Conservation (phyloP, 306 rosid species). For the Purshia tridentata region DNA sequence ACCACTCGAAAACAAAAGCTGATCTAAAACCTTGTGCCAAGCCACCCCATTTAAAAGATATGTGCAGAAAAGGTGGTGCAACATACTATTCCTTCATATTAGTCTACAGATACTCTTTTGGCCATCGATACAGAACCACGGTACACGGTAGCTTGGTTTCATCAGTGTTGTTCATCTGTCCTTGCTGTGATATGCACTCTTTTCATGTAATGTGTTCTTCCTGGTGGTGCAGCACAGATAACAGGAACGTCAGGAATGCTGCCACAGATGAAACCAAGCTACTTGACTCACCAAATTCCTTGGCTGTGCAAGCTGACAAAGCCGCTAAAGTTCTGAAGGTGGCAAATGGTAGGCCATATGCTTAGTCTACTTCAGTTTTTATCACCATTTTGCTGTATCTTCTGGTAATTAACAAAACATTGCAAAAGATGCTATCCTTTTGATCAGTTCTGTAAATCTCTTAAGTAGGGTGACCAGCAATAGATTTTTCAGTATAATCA, state of each 20-base stretch:
- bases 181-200: background rate
- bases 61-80: too few relatives aligned
- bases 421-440: background rate
- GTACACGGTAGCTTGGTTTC: too few relatives aligned
- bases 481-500: background rate
- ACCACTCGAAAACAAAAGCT: too few relatives aligned
- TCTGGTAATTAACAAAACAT: background rate
- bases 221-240: background rate
- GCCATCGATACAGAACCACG: too few relatives aligned
- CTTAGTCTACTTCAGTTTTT: background rate
- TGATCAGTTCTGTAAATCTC: background rate
- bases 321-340: constrained; percentile 1
- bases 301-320: background rate
- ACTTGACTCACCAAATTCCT: too few relatives aligned
- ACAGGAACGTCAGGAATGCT: background rate
- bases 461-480: background rate
- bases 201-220: background rate
- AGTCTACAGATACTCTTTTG: too few relatives aligned
- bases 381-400: background rate
- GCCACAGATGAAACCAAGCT: background rate
- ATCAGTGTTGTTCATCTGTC: too few relatives aligned
- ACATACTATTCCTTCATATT: too few relatives aligned
- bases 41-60: too few relatives aligned
- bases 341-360: background rate
- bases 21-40: too few relatives aligned